These are phyloP conservation scores for Sporothrix dimorphospora DNA, from an alignment of 2,329 filamentous ascomycete genomes.

Conservation along the genomic window DNA sequence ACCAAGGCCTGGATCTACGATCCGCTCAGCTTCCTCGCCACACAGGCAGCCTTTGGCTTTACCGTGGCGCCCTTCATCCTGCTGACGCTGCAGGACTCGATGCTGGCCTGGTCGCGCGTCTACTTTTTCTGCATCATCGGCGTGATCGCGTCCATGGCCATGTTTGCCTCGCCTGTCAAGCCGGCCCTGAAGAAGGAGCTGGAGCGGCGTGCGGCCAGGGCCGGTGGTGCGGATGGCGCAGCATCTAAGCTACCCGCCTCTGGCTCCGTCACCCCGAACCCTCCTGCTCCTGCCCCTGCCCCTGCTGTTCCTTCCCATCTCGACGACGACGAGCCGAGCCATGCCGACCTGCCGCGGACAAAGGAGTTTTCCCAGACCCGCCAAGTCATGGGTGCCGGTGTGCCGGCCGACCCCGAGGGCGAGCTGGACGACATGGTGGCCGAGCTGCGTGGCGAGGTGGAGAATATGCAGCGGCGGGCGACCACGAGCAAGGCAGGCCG, in stretches of 20 bases:
- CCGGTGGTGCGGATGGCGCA: background rate
- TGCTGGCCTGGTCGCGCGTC: constrained; percentile 79
- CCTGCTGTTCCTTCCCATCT: background rate
- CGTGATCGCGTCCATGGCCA: constrained; percentile 64
- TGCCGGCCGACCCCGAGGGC: constrained; percentile 73
- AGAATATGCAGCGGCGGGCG: constrained; percentile 50
- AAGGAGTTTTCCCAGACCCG: constrained; percentile 25
- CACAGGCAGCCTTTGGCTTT: constrained; percentile 65
- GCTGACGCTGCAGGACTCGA: constrained; percentile 69
- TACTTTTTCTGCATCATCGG: constrained; percentile 85
- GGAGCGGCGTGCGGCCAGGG: constrained; percentile 57
- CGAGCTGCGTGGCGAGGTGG: constrained; percentile 75
- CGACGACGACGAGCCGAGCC: constrained; percentile 14
- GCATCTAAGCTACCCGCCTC: background rate
- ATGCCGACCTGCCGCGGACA: constrained; percentile 29
- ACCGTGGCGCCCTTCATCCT: constrained; percentile 83
- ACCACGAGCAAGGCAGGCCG: constrained; percentile 32
- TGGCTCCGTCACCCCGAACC: background rate
- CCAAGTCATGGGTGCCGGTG: constrained; percentile 50
- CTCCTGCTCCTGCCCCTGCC: background rate
- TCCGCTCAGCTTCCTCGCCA: constrained; percentile 40
- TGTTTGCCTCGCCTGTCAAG: constrained; percentile 83
- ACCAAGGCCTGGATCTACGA: constrained; percentile 84
- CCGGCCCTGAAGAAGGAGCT: constrained; percentile 58
- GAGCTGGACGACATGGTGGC: constrained; percentile 78